Conservation (phyloP, 768 basidiomycete genomes). For the Agaricus bisporus region DNA sequence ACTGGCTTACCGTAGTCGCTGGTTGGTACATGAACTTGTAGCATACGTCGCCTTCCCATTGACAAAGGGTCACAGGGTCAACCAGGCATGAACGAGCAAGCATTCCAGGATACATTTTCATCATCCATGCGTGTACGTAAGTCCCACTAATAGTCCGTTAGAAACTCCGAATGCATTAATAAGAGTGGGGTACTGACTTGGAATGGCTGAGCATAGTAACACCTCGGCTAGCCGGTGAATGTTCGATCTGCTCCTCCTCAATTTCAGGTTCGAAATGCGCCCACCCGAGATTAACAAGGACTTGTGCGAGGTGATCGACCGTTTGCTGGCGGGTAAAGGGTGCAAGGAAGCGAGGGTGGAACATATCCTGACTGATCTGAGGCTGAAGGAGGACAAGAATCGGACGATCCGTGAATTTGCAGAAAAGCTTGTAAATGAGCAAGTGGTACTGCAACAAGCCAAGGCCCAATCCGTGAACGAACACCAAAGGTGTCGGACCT, state of each 20-base stretch:
- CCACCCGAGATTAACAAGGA: conserved; percentile 65
- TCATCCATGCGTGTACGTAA: conserved; percentile 83
- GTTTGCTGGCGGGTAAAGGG: conserved; percentile 65
- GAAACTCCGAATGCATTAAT: neutral
- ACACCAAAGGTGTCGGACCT: conserved; percentile 68
- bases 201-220: conserved; percentile 84
- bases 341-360: conserved; percentile 65
- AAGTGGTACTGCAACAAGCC: conserved; percentile 67
- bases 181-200: conserved; percentile 46
- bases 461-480: conserved; percentile 85
- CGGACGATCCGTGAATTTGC: conserved; percentile 57
- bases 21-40: conserved; percentile 83
- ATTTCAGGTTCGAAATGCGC: conserved; percentile 26
- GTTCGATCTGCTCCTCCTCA: conserved; percentile 23
- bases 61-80: conserved; percentile 86
- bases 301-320: conserved; percentile 45
- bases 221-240: conserved; percentile 34
- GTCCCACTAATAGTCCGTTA: conserved; percentile 46
- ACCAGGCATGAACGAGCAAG: conserved; percentile 79
- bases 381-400: conserved; percentile 75
- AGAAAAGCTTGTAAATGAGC: conserved; percentile 55
- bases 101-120: conserved; percentile 71
- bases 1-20: conserved; percentile 49
- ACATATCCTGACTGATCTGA: conserved; percentile 81
- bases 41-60: conserved; percentile 95